Evolutionary conservation across 495 filamentous ascomycete genomes (phyloP), one percentile per base, ranked within the genome.

Genomic region (Penicillium lividum): DNA sequence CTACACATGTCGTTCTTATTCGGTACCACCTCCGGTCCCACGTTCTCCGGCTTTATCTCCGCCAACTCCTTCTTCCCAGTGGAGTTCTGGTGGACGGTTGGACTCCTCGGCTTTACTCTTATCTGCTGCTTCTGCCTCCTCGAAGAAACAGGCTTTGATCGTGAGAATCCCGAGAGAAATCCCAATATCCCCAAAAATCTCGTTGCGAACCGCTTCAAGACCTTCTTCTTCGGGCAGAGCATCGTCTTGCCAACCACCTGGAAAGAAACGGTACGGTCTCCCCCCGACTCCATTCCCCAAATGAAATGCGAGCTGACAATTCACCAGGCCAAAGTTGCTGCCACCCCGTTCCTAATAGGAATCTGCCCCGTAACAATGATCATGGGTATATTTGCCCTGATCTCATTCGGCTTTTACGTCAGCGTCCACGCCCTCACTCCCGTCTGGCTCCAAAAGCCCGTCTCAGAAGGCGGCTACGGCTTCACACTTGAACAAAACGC

Each of bases 41-140:
- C 78, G 0, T 71, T 82, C 44, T 73, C 70, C 0, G 80, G 75
- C 4, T 82, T 81, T 49, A 74, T 82, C 54, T 71, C 75, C 0
- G 65, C 70, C 0, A 59, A 68, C n/a, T 62, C 58, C 0, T 71
- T 72, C 15, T 83, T 78, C 71, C 69, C 72, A 0, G 64, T 75
- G 7, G 71, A 75, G 54, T 82, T 79, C 64, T 84, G 81, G 80
- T 83, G 80, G 80, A 76, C 74, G 0, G 66, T 82, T 1, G 76
- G 68, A 8, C 54, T 77, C 0, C 57, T 77, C 1, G 77, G 72
- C 3, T 65, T 74, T 25, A 66, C 76, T 7, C 67, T 77, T 16
- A 64, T 80, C 18, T 63, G 74, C n/a, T 69, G 77, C 8, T 75
- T 82, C 34, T 43, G 70, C 30, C 77, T 77, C 53, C 64, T 80